A percentile compares a stretch with the other conserved stretches of the same genome.
These are phyloP conservation scores for Dichotomocladium elegans DNA, from an alignment of 371 early-diverging fungal species.

Conservation along the genomic window DNA sequence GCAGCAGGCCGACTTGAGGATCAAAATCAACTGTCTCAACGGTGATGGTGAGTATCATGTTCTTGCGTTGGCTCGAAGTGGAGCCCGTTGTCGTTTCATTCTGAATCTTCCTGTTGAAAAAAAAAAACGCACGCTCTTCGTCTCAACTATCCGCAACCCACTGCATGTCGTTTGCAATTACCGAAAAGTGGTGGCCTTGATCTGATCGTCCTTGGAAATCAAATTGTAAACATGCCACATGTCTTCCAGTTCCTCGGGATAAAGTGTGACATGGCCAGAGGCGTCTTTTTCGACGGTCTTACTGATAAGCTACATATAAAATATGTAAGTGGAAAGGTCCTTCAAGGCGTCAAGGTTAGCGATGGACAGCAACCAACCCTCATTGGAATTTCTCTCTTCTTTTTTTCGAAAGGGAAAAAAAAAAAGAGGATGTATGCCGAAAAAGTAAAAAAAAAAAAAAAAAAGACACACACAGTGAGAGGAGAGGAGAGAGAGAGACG, in stretches of 20 bases:
- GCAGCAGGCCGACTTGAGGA: constrained; percentile 75
- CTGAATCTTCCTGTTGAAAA: too few relatives aligned
- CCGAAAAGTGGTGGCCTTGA: constrained; percentile 87
- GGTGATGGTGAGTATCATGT: constrained; percentile 76
- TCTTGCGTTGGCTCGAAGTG: constrained; percentile 79
- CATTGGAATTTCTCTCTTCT: not conserved
- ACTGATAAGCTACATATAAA: constrained; percentile 52
- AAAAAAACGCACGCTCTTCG: too few relatives aligned
- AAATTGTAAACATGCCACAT: constrained; percentile 98
- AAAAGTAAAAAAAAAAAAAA: not conserved
- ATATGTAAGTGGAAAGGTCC: too few relatives aligned
- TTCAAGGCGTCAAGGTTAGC: too few relatives aligned
- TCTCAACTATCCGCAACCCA: too few relatives aligned
- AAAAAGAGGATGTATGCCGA: not conserved
- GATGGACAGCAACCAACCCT: not conserved
- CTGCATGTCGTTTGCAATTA: too few relatives aligned
- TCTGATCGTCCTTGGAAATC: constrained; percentile 79
- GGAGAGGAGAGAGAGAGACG: too few relatives aligned
- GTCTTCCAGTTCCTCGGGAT: constrained; percentile 92
- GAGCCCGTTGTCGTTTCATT: constrained; percentile 85
- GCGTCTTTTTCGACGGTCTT: constrained; percentile 60
- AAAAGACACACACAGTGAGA: not conserved
- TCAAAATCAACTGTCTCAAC: constrained; percentile 92
- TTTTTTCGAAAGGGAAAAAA: too few relatives aligned
- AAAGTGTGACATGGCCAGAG: constrained; percentile 61